phyloP scores from a whole-genome alignment of 305 asterid genomes.

The Fraxinus baroniana region DNA sequence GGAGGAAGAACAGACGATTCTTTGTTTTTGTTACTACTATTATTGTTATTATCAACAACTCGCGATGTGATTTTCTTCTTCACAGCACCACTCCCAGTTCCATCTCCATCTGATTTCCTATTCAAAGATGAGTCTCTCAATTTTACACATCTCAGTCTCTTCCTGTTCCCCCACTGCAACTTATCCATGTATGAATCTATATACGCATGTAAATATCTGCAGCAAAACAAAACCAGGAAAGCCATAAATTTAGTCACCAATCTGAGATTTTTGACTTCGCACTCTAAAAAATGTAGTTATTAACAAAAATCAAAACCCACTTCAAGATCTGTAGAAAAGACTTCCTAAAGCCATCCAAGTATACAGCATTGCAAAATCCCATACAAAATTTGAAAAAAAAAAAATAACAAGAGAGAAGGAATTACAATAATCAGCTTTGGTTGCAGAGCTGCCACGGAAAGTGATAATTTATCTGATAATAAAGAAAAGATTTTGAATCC shows the following conservation, averaged over 20 bases:
- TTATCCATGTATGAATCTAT: slow-evolving; percentile 49
- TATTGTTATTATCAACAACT: slow-evolving; percentile 44
- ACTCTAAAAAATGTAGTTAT: slow-evolving; percentile 4
- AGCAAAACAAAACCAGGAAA: slow-evolving; percentile 5
- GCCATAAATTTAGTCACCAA: slow-evolving; percentile 23
- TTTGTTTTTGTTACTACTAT: slow-evolving; percentile 20
- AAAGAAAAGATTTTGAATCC: background rate
- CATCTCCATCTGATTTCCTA: slow-evolving; percentile 57
- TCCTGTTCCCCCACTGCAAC: slow-evolving; percentile 78
- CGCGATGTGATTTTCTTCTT: slow-evolving; percentile 82
- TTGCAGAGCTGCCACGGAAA: slow-evolving; percentile 12
- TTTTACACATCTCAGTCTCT: slow-evolving; percentile 69
- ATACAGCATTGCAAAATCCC: slow-evolving; percentile 20
- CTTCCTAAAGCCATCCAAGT: slow-evolving; percentile 7
- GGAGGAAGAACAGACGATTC: slow-evolving; percentile 47
- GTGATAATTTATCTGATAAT: background rate
- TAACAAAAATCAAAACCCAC: slow-evolving; percentile 38
- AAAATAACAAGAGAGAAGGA: background rate
- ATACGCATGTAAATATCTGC: slow-evolving; percentile 23
- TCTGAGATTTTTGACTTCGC: slow-evolving; percentile 29
- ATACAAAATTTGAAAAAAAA: background rate
- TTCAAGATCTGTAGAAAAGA: slow-evolving; percentile 41
- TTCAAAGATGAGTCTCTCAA: slow-evolving; percentile 55
- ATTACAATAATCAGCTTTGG: slow-evolving; percentile 8
- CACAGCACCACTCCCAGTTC: slow-evolving; percentile 40